Conservation (phyloP, 2,329 filamentous ascomycete genomes). For the Cladobotryum protrusum region DNA sequence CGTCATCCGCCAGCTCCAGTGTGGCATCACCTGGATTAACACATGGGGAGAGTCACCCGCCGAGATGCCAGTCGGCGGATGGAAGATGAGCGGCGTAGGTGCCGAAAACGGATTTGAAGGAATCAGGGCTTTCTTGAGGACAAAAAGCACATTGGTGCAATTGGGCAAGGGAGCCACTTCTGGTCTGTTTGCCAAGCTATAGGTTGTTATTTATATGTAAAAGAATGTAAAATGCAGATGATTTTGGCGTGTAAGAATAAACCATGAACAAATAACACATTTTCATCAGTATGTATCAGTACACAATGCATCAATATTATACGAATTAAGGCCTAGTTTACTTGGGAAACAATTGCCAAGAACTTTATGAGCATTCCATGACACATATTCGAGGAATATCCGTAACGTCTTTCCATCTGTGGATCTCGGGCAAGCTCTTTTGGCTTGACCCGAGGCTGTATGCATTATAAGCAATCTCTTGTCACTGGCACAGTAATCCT, state of each 20-base stretch:
- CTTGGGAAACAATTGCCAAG: too few species aligned
- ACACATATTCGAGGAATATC: too few species aligned
- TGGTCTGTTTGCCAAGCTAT: conserved; percentile 65
- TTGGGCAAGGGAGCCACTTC: conserved; percentile 61
- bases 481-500: background rate
- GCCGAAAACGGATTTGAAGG: conserved; percentile 80
- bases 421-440: background rate
- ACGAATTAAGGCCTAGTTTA: too few species aligned
- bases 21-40: conserved; percentile 88
- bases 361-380: too few species aligned
- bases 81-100: conserved; percentile 84
- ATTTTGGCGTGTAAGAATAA: too few species aligned
- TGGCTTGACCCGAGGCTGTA: background rate
- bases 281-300: too few species aligned
- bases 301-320: too few species aligned
- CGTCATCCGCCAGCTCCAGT: conserved; percentile 64
- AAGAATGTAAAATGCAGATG: too few species aligned
- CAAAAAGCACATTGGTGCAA: conserved; percentile 84
- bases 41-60: conserved; percentile 89
- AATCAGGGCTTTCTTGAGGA: conserved; percentile 74
- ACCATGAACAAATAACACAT: too few species aligned
- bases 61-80: conserved; percentile 88
- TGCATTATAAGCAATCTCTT: background rate
- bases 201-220: conserved; percentile 6
- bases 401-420: background rate